Evolutionary conservation across 108 stramenopile species (phyloP), one percentile per base, ranked within the genome.

Genomic region (Nitzschia inconspicua): DNA sequence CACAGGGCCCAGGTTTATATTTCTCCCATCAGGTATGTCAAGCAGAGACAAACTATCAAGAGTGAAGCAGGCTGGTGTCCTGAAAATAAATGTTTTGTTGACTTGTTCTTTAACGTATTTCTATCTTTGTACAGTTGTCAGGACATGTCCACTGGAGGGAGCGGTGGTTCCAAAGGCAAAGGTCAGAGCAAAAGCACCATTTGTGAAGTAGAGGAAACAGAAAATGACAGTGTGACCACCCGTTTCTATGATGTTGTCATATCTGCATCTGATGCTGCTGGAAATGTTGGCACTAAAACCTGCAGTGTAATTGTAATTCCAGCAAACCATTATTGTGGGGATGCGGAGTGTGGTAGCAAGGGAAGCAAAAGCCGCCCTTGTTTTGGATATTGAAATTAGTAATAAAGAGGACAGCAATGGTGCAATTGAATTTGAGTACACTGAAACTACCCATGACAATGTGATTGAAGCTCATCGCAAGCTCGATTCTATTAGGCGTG

Each of bases 291-390:
- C 14, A 52, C 11, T 18, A 27, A 14, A 27, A 63, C 31, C 10
- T 63, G 62, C 50, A 63, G 50, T 20, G 50, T 63, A 5, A 51
- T 63, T 35, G 62, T 63, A 13, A n/a, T 63, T n/a, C 62, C 62
- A 36, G n/a, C n/a, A n/a, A n/a, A n/a, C n/a, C n/a, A n/a, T n/a
- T n/a, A n/a, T n/a, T n/a, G n/a, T n/a, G n/a, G n/a, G n/a, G n/a
- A n/a, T n/a, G n/a, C n/a, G n/a, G n/a, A n/a, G n/a, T n/a, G n/a
- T n/a, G n/a, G n/a, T n/a, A n/a, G n/a, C n/a, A n/a, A n/a, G n/a
- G n/a, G n/a, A n/a, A n/a, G n/a, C n/a, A n/a, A n/a, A n/a, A n/a
- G n/a, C n/a, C n/a, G n/a, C n/a, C n/a, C n/a, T n/a, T n/a, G n/a
- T n/a, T n/a, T n/a, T n/a, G n/a, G n/a, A n/a, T n/a, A n/a, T n/a